Conservation (phyloP, 192 early-diverging fungal species). For the Linnemannia zychae region DNA sequence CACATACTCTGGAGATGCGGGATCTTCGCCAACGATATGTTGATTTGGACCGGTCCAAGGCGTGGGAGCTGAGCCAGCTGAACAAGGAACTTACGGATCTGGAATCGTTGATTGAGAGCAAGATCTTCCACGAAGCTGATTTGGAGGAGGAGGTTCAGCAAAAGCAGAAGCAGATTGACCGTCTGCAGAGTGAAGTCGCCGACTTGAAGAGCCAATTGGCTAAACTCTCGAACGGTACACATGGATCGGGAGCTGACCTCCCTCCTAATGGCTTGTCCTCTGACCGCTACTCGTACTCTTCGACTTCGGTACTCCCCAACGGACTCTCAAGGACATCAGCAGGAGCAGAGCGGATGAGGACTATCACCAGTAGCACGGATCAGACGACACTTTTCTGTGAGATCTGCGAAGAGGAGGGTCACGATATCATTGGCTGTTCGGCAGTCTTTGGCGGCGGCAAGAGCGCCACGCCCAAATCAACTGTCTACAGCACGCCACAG, state of each 20-base stretch:
- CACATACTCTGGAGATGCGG: conserved; percentile 66
- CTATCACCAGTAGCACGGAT: conserved; percentile 35
- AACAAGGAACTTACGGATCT: conserved; percentile 76
- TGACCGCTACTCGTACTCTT: conserved; percentile 17
- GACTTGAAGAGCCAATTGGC: conserved; percentile 66
- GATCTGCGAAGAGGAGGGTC: conserved; percentile 75
- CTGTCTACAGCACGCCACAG: background rate
- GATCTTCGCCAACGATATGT: conserved; percentile 63
- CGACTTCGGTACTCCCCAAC: background rate
- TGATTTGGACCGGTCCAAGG: conserved; percentile 71
- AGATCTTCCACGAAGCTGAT: conserved; percentile 80
- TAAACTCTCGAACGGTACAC: conserved; percentile 26
- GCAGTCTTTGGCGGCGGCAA: conserved; percentile 59
- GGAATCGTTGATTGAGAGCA: conserved; percentile 80
- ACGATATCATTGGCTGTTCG: conserved; percentile 72
- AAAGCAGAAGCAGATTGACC: conserved; percentile 59
- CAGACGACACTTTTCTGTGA: conserved; percentile 68
- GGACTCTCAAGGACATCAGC: conserved; percentile 4
- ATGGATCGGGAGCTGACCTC: conserved; percentile 4
- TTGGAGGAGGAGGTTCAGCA: conserved; percentile 69
- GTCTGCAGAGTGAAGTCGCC: conserved; percentile 61
- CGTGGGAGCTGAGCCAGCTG: conserved; percentile 68
- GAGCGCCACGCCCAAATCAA: background rate
- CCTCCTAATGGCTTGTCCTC: conserved; percentile 26
- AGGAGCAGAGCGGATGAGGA: conserved; percentile 8